Conservation (phyloP, 2,329 filamentous ascomycete genomes). For the Sporothrix variecibatus region DNA sequence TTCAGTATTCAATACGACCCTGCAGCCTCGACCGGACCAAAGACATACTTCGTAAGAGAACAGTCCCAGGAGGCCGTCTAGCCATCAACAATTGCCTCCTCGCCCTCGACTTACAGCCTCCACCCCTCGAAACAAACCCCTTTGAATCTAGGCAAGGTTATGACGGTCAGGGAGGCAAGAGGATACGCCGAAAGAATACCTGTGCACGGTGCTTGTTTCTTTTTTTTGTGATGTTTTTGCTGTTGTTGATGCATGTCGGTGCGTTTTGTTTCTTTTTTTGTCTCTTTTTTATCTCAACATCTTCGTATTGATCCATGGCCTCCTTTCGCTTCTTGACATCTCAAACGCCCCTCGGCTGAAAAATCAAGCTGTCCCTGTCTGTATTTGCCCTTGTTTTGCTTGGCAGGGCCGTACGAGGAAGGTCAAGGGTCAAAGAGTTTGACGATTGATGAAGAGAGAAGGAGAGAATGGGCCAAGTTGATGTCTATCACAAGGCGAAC, state of each 20-base stretch:
- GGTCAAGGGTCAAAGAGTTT: neutral
- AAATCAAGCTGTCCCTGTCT: neutral
- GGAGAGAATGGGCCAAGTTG: neutral
- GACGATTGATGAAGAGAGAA: neutral
- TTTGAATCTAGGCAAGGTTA: neutral
- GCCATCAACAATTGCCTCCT: neutral
- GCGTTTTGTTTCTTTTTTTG: neutral
- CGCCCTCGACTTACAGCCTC: neutral
- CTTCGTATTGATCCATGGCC: neutral
- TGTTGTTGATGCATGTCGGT: neutral
- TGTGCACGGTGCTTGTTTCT: neutral
- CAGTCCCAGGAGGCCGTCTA: neutral
- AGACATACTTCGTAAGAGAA: neutral
- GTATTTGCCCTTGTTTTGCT: neutral
- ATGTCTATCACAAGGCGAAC: neutral
- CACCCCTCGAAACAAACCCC: neutral
- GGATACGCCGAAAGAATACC: neutral
- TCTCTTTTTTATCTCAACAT: neutral
- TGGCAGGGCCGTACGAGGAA: neutral
- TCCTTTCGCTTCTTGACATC: neutral
- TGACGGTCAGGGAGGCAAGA: neutral
- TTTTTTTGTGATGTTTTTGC: neutral
- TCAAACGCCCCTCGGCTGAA: neutral
- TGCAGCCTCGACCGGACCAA: neutral
- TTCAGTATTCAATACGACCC: conserved; percentile 2